A percentile compares a stretch with the other conserved stretches of the same genome.
These are phyloP conservation scores for Chenopodium album DNA, from an alignment of 148 eudicot species.

Conservation along the genomic window DNA sequence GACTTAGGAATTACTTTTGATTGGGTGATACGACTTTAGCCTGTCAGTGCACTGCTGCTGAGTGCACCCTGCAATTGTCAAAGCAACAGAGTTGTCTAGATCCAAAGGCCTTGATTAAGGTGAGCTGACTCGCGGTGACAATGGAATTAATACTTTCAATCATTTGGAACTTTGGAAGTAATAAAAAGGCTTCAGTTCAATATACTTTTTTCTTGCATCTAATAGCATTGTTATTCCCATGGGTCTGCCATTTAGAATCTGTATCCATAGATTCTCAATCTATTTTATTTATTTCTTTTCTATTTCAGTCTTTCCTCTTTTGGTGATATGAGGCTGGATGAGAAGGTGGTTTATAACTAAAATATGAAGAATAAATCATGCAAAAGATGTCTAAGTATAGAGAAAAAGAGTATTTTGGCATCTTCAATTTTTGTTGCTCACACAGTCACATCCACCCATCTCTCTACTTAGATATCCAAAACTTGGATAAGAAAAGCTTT, in stretches of 20 bases:
- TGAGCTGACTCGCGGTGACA: not conserved
- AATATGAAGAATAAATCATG: not conserved
- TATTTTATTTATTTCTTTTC: not conserved
- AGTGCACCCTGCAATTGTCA: constrained; percentile 36
- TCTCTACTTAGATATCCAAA: too few species aligned
- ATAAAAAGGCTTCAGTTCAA: not conserved
- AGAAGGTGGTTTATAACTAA: not conserved
- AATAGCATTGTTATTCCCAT: not conserved
- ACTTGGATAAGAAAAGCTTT: too few species aligned
- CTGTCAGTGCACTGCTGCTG: constrained; percentile 28
- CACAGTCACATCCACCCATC: too few species aligned
- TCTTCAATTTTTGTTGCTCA: too few species aligned
- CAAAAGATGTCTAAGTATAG: too few species aligned
- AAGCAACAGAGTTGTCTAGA: constrained; percentile 41
- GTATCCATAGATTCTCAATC: not conserved
- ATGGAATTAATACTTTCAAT: not conserved
- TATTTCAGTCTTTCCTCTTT: not conserved
- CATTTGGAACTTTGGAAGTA: not conserved
- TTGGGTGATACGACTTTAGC: too few species aligned
- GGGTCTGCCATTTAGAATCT: not conserved
- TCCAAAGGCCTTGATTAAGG: constrained; percentile 40
- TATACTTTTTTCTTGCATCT: not conserved
- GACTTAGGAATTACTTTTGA: too few species aligned
- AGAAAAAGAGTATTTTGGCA: too few species aligned
- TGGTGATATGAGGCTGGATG: too few species aligned